phyloP scores from a whole-genome alignment of 257 asterid species.

The Solanum okadae region DNA sequence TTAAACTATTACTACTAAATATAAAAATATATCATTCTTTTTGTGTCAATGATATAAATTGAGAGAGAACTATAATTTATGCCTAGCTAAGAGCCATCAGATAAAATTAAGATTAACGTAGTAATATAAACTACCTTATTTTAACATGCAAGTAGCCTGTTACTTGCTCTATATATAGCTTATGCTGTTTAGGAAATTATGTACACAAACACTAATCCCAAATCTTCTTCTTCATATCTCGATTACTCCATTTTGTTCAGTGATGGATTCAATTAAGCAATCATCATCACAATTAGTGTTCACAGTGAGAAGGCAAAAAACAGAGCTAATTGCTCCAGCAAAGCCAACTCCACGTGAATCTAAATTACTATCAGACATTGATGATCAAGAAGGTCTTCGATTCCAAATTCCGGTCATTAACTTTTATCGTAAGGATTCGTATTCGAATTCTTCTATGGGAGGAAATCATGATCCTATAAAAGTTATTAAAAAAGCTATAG shows the following conservation, averaged over 20 bases:
- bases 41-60: too few species aligned
- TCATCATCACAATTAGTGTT: neutral
- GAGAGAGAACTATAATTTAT: neutral
- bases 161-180: neutral
- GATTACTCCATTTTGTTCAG: neutral
- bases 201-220: neutral
- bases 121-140: neutral
- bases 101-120: neutral
- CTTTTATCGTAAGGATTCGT: neutral
- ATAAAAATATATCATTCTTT: too few species aligned
- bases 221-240: neutral
- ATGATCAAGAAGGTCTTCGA: conserved; percentile 12
- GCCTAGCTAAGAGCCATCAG: neutral
- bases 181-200: neutral
- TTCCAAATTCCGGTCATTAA: conserved; percentile 2
- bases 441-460: neutral
- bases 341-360: conserved; percentile 11
- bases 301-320: conserved; percentile 6
- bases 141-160: neutral
- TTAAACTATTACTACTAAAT: too few species aligned
- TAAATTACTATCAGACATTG: conserved; percentile 12
- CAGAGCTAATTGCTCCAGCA: conserved; percentile 10
- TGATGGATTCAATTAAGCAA: neutral
- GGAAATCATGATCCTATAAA: conserved; percentile 13
- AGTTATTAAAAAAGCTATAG: conserved; percentile 7